Evolutionary conservation across 805 yeast genomes (phyloP).

Genomic region (Scheffersomyces spartinae): DNA sequence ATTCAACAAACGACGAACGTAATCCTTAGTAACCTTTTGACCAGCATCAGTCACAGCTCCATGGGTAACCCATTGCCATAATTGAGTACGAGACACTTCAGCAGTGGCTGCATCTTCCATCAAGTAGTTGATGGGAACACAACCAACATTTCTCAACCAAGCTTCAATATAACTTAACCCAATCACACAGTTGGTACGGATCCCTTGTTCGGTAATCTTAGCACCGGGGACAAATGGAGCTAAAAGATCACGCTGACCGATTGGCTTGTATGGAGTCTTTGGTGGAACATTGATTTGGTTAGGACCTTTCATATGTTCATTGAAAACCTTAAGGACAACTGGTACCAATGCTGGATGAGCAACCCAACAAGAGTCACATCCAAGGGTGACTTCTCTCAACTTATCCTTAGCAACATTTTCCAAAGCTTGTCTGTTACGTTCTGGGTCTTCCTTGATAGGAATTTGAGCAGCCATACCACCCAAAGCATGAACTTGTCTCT

Average conservation of each 20-base stretch:
- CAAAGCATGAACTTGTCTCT: conserved; percentile 75
- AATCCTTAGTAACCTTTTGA: conserved; percentile 45
- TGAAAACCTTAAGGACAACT: conserved; percentile 60
- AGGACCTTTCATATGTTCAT: conserved; percentile 72
- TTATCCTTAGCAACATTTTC: conserved; percentile 65
- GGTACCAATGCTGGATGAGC: conserved; percentile 78
- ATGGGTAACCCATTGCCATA: conserved; percentile 78
- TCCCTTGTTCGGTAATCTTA: conserved; percentile 58
- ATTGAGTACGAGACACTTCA: conserved; percentile 73
- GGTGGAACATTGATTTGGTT: conserved; percentile 57
- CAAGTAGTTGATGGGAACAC: conserved; percentile 75
- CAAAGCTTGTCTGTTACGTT: conserved; percentile 55
- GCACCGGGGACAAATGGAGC: conserved; percentile 55
- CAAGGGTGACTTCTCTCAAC: conserved; percentile 63
- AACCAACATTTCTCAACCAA: conserved; percentile 75
- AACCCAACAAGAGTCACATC: conserved; percentile 86
- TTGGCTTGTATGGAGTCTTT: conserved; percentile 36
- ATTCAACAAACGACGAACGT: conserved; percentile 43
- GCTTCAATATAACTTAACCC: conserved; percentile 78
- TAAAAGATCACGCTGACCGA: conserved; percentile 47
- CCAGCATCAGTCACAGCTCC: conserved; percentile 51
- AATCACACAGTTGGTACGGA: conserved; percentile 59
- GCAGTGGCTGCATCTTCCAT: conserved; percentile 92
- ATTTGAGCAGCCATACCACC: conserved; percentile 90
- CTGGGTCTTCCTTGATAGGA: conserved; percentile 63